A percentile compares a stretch with the other conserved stretches of the same genome.
Conservation (phyloP, 2,329 filamentous ascomycete species). For the Sporothrix mexicana region DNA sequence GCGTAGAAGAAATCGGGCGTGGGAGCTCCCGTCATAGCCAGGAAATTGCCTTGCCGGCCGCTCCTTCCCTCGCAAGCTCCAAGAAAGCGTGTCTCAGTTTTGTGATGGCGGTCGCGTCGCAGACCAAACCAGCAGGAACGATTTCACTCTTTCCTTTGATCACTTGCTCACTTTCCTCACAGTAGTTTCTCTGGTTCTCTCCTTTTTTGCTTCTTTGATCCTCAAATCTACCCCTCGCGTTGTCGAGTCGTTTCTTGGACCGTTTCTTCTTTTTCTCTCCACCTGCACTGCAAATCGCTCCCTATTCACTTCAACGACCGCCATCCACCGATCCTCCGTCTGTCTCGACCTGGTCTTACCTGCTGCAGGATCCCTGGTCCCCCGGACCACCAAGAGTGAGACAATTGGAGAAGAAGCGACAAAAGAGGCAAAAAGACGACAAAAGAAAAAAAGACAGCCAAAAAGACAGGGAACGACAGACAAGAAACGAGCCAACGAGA, state of each 20-base stretch:
- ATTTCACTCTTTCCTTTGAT: background rate
- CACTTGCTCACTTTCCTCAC: background rate
- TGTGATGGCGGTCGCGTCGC: constrained; percentile 24
- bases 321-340: constrained; percentile 1
- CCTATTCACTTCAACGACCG: constrained; percentile 13
- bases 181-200: too few species aligned
- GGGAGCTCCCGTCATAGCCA: constrained; percentile 25
- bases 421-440: constrained; percentile 5
- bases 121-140: constrained; percentile 23
- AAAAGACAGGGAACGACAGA: constrained; percentile 18
- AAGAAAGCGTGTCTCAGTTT: constrained; percentile 28
- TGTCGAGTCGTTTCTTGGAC: too few species aligned
- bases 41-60: constrained; percentile 29
- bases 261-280: constrained; percentile 8
- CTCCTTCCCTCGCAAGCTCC: constrained; percentile 20
- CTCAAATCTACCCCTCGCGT: constrained; percentile 2
- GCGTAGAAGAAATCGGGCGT: constrained; percentile 9
- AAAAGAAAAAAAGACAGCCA: constrained; percentile 9
- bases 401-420: constrained; percentile 28
- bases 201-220: background rate
- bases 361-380: constrained; percentile 24
- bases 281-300: background rate
- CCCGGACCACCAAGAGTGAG: constrained; percentile 6
- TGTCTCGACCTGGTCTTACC: constrained; percentile 25
- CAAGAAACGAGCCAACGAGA: background rate